Base-by-base conservation (phyloP, 2,329 filamentous ascomycete species). In the Nemania sp. region DNA sequence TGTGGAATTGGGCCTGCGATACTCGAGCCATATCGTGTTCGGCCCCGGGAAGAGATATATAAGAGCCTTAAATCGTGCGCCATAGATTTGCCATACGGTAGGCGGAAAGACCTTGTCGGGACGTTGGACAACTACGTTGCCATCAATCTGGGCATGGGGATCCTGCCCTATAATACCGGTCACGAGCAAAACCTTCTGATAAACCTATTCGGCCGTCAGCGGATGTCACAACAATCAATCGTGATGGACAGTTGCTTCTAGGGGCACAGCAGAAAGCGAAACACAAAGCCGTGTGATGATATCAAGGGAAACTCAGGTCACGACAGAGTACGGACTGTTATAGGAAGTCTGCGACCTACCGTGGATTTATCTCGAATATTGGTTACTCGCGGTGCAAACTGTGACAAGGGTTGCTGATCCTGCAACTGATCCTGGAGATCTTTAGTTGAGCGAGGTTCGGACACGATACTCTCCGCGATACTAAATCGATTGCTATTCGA, bases 1-100 rank as follows among this genome's bases (percentile, higher is more conserved):
- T 26, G 86, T 90, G 26, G 86, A 87, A 70, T 87, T 88, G 78
- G 93, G 92, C 35, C 92, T 96, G 54, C 87, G 87, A 77, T 97
- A 98, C 77, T 98, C 95, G 73, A 98, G 91, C 26, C 93, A 91
- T 32, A 98, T 81, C 73, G 89, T 90, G 80, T 99, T 99, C 62
- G 93, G 92, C 0, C 96, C 96, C 4, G 96, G 94, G 71, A 92
- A 89, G n/a, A 99, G 87, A 79, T 97, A 93, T 10, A 98, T 87
- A 32, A 98, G 84, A 5, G 92, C 92, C 82, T 98, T 98, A 86
- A 98, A 98, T 79, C 94, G 90, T 2, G 93, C 97, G 70, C 93
- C 91, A 77, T 86, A 91, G 11, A 98, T 95, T 1, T 94, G 95
- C 94, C 95, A 98, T 73, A 85, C 87, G 13, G 90, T 92, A 0